These are phyloP conservation scores for Arthrobotrys entomopaga DNA, from an alignment of 2,329 filamentous ascomycete species.

Conservation along the genomic window DNA sequence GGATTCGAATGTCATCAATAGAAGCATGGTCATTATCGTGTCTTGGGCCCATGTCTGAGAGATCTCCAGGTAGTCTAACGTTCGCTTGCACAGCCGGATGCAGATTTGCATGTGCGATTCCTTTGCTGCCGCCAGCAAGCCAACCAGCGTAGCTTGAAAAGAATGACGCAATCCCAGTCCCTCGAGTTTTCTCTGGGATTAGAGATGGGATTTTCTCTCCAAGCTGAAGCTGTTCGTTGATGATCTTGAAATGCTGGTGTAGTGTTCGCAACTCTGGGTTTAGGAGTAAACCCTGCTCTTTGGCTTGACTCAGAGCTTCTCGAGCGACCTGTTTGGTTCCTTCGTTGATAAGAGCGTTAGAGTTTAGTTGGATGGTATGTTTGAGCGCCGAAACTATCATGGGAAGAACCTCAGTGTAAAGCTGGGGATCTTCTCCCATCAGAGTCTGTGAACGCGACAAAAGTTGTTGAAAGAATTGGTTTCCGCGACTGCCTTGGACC, in stretches of 20 bases:
- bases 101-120: slow-evolving; percentile 17
- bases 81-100: slow-evolving; percentile 35
- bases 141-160: slow-evolving; percentile 28
- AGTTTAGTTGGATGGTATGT: slow-evolving; percentile 57
- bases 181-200: slow-evolving; percentile 21
- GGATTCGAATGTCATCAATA: slow-evolving; percentile 60
- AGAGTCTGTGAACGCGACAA: slow-evolving; percentile 54
- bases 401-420: slow-evolving; percentile 34
- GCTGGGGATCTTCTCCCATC: slow-evolving; percentile 22
- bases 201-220: slow-evolving; percentile 57
- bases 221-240: slow-evolving; percentile 57
- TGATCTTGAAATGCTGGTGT: slow-evolving; percentile 50
- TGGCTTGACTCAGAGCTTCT: slow-evolving; percentile 56
- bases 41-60: slow-evolving; percentile 58
- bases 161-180: slow-evolving; percentile 11
- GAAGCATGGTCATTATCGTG: slow-evolving; percentile 59
- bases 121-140: slow-evolving; percentile 11
- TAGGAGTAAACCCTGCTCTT: slow-evolving; percentile 52
- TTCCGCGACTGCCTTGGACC: slow-evolving; percentile 61
- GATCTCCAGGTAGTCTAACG: slow-evolving; percentile 57
- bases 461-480: slow-evolving; percentile 60
- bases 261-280: slow-evolving; percentile 55
- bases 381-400: slow-evolving; percentile 35
- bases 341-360: slow-evolving; percentile 57
- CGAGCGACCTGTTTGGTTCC: slow-evolving; percentile 54